Evolutionary conservation across 495 filamentous ascomycete genomes (phyloP), one percentile per base, ranked within the genome.

Genomic region (Hypoxylon subgilvum): DNA sequence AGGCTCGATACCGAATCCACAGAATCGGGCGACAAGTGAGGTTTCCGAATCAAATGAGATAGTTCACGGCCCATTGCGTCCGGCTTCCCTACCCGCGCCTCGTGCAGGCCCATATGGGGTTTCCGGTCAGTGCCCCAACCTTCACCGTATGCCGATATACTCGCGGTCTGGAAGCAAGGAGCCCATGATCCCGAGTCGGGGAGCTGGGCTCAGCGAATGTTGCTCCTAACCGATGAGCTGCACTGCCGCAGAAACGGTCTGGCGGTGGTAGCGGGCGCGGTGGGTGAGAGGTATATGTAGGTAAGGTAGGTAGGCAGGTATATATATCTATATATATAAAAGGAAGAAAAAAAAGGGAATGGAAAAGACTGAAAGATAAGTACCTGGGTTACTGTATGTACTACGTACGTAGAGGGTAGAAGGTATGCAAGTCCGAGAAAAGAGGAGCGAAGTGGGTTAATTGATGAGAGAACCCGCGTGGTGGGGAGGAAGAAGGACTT

Each of bases 161-260:
- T 46, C 61, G 50, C 36, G 38, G 39, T 55, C 44, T 34, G 34
- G 47, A 58, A 50, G 34, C 61, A 64, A 55, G 54, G 54, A 64
- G 61, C 61, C 61, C 61, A 64, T 64, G 54, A 64, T 64, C 54
- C 61, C 50, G 34, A 51, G 47, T 55, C 47, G 40, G 54, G 40
- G 61, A 51, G 50, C 40, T 41, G 34, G 50, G 61, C 54, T 54
- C 54, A 28, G 27, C 34, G 40, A 25, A 35, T 45, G 21, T 21
- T 43, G 14, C 16, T 41, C 48, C 44, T 35, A 30, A 32, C 13
- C 35, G 35, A 10, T 27, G 45, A 52, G 53, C 43, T 32, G 47
- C 35, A 52, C 52, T 46, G 32, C 27, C 47, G 51, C 27, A 38
- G 38, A 19, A 42, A 50, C 38, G 17, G 21, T 39, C 12, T 48